A percentile compares a stretch with the other conserved stretches of the same genome.
Evolutionary conservation across 192 early-diverging fungal species (phyloP).

Genomic region (Allomyces macrogynus): DNA sequence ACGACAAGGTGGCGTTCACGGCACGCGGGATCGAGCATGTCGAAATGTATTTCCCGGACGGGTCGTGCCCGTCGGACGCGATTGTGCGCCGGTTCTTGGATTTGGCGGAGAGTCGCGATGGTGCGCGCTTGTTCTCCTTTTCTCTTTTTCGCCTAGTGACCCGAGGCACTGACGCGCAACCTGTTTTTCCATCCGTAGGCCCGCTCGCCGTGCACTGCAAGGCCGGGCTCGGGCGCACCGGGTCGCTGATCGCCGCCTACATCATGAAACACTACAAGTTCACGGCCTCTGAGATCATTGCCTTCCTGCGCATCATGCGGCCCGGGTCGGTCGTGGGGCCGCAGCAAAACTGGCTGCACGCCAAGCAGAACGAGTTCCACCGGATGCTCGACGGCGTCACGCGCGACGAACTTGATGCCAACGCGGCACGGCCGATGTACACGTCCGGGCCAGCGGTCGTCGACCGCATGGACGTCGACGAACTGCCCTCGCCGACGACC

Average conservation of each 20-base stretch:
- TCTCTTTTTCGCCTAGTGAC: not conserved
- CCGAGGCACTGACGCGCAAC: not conserved
- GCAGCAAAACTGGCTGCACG: constrained; percentile 45
- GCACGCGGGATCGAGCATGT: constrained; percentile 38
- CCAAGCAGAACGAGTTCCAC: not conserved
- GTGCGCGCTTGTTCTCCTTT: constrained; percentile 6
- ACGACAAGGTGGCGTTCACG: constrained; percentile 32
- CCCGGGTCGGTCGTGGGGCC: constrained; percentile 53
- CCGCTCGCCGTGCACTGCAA: constrained; percentile 40
- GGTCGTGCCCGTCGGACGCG: constrained; percentile 39
- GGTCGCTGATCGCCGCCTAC: constrained; percentile 31
- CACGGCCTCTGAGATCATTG: constrained; percentile 42
- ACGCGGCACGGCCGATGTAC: no score
- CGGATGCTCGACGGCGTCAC: not conserved
- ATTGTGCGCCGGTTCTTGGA: constrained; percentile 43
- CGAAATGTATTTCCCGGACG: constrained; percentile 49
- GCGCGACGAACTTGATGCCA: no score
- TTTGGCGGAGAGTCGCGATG: constrained; percentile 28
- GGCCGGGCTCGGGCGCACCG: constrained; percentile 36
- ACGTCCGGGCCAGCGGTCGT: no score
- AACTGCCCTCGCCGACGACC: not conserved
- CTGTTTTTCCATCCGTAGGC: constrained; percentile 7
- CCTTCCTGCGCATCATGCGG: constrained; percentile 36
- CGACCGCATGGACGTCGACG: no score
- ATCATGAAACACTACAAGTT: constrained; percentile 51